Percentiles rank a stretch among this genome's conserved stretches.
phyloP scores from a whole-genome alignment of 2,329 filamentous ascomycete genomes.

The Blastomyces emzantsi region DNA sequence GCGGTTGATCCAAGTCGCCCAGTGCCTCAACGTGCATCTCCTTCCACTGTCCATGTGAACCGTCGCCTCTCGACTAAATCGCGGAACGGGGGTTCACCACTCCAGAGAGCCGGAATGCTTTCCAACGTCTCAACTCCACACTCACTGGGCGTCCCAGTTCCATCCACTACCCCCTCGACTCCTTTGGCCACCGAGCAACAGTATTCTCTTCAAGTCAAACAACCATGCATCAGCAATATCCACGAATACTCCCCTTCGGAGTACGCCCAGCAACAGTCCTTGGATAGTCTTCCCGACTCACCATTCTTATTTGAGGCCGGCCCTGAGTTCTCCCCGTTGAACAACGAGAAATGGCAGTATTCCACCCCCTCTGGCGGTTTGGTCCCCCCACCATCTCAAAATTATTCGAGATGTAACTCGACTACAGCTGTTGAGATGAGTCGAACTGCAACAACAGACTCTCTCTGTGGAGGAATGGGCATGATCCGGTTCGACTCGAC shows the following conservation, averaged over 20 bases:
- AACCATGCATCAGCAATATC: constrained; percentile 29
- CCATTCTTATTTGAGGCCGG: background rate
- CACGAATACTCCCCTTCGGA: constrained; percentile 37
- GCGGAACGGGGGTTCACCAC: constrained; percentile 18
- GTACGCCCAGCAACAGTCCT: constrained; percentile 27
- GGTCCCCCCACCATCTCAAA: constrained; percentile 14
- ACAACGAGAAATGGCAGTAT: constrained; percentile 19
- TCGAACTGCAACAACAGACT: constrained; percentile 39
- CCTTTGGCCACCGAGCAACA: constrained; percentile 9
- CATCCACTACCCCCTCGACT: background rate
- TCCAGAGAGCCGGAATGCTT: background rate
- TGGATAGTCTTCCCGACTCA: constrained; percentile 23
- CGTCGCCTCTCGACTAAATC: constrained; percentile 25
- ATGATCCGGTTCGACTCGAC: constrained; percentile 39
- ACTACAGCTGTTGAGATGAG: constrained; percentile 34
- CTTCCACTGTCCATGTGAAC: constrained; percentile 20
- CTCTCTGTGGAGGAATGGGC: constrained; percentile 35
- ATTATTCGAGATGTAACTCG: constrained; percentile 20
- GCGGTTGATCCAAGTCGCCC: constrained; percentile 26
- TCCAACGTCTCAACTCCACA: constrained; percentile 21
- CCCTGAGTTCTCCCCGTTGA: background rate
- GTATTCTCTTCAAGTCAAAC: constrained; percentile 23
- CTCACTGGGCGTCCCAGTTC: constrained; percentile 14
- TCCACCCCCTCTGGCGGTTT: constrained; percentile 17
- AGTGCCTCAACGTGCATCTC: constrained; percentile 26